Base-by-base conservation (phyloP, 495 filamentous ascomycete species). In the Apodospora peruviana region DNA sequence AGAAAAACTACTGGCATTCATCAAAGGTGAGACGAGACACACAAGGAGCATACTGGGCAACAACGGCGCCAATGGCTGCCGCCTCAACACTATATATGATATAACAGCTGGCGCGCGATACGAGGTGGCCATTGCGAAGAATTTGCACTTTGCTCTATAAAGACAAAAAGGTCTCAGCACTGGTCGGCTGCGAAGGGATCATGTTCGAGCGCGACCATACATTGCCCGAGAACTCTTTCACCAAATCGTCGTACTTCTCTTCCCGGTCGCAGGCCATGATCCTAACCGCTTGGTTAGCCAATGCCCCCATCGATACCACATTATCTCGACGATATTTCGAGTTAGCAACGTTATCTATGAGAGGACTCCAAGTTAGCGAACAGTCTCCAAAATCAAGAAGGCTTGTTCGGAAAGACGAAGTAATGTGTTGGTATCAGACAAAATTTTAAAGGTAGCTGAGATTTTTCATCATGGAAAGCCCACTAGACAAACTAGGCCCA, bases 1-100 rank as follows among this genome's bases (percentile, higher is more conserved):
- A 41, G 7, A 36, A 21, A 43, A 43, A 53, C 27, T 32, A 32
- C 27, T 32, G 14, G 23, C 53, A 34, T 38, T 17, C 29, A 45
- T 38, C 58, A 55, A 44, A 48, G 38, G 25, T 10, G n/a, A n/a
- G n/a, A n/a, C n/a, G n/a, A n/a, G n/a, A 51, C 86, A 76, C 87
- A 96, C 91, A 96, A 56, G 90, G 90, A 51, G 90, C 93, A 67
- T 87, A 98, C 50, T 83, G 66, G 39, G 81, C 84, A 47, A 95
- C 91, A 52, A 96, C 85, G 50, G 76, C 79, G 61, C 87, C 86
- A 63, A 98, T 93, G 41, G 81, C 78, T 47, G 90, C 88, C 36
- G 93, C 93, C 69, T 96, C 91, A 64, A 98, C 93, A 67, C 85
- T 91, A 78, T 98, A 98, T 62, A 97, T 85, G 67, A 96, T 96